Conservation (phyloP, 2,329 filamentous ascomycete species). For the Exserohilum rostratum region DNA sequence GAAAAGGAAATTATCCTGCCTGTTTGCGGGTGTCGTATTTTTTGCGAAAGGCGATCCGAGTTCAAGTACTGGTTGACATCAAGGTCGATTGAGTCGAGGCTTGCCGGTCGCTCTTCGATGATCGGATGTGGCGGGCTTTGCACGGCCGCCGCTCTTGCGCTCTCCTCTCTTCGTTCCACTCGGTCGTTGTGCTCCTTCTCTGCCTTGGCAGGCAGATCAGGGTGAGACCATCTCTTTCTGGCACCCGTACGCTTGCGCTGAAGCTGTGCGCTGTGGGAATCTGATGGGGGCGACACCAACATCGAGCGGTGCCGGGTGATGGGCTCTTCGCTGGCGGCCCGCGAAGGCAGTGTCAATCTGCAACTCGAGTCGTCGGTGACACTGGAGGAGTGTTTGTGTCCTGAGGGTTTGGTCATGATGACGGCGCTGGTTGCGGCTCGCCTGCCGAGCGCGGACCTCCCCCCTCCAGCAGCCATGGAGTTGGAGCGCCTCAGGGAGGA, state of each 20-base stretch:
- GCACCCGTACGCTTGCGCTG: slow-evolving; percentile 42
- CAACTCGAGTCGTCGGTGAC: slow-evolving; percentile 25
- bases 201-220: slow-evolving; percentile 48
- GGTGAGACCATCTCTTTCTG: slow-evolving; percentile 49
- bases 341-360: slow-evolving; percentile 26
- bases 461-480: slow-evolving; percentile 40
- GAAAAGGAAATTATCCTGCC: slow-evolving; percentile 93
- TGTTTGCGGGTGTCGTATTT: slow-evolving; percentile 82
- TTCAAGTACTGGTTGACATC: slow-evolving; percentile 85
- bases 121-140: slow-evolving; percentile 52
- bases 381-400: slow-evolving; percentile 38
- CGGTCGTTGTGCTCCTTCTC: slow-evolving; percentile 46
- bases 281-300: slow-evolving; percentile 26
- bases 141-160: slow-evolving; percentile 23
- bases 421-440: slow-evolving; percentile 30
- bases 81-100: slow-evolving; percentile 85
- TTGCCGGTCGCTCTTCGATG: slow-evolving; percentile 74
- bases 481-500: slow-evolving; percentile 32
- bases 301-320: slow-evolving; percentile 37
- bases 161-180: slow-evolving; percentile 32
- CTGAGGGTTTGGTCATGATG: slow-evolving; percentile 27
- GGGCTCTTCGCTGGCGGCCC: slow-evolving; percentile 41
- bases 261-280: slow-evolving; percentile 35
- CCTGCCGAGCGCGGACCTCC: slow-evolving; percentile 38
- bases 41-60: slow-evolving; percentile 84